These are phyloP conservation scores for Neoboletus brunneissimus DNA, from an alignment of 768 basidiomycete genomes.

Conservation along the genomic window DNA sequence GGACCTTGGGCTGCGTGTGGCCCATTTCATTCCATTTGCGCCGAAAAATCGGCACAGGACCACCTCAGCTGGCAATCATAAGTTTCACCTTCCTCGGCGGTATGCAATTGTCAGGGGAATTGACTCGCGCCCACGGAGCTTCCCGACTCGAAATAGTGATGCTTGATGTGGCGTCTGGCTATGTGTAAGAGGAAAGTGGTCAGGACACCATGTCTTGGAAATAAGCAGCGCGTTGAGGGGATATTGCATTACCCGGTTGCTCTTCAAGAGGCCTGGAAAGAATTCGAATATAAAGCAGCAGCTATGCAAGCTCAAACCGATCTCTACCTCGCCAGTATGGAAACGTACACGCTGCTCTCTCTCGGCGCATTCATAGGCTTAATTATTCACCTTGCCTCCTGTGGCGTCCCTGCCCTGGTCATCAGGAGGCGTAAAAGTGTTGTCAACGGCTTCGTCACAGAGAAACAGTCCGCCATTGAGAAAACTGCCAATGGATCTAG, in stretches of 20 bases:
- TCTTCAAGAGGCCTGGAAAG: too few relatives aligned
- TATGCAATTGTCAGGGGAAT: too few relatives aligned
- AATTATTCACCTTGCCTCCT: not conserved
- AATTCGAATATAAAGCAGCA: not conserved
- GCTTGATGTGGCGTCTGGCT: not conserved
- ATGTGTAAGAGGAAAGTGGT: too few relatives aligned
- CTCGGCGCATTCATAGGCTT: not conserved
- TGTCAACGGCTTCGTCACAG: not conserved
- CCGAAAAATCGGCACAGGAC: not conserved
- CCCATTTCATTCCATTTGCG: not conserved
- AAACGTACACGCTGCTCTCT: not conserved
- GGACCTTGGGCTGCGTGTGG: not conserved
- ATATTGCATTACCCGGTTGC: too few relatives aligned
- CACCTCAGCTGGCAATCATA: not conserved
- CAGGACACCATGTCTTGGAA: too few relatives aligned
- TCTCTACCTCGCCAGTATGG: conserved; percentile 1
- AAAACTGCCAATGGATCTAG: not conserved
- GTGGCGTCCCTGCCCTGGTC: not conserved
- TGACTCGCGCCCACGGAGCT: too few relatives aligned
- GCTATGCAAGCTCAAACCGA: not conserved
- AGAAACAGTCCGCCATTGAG: not conserved
- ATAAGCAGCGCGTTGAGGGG: too few relatives aligned
- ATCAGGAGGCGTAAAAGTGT: not conserved
- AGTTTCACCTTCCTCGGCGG: not conserved
- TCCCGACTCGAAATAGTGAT: not conserved